A percentile compares a stretch with the other conserved stretches of the same genome.
phyloP scores from a whole-genome alignment of 306 rosid genomes.

The Cotoneaster glaucophyllus region DNA sequence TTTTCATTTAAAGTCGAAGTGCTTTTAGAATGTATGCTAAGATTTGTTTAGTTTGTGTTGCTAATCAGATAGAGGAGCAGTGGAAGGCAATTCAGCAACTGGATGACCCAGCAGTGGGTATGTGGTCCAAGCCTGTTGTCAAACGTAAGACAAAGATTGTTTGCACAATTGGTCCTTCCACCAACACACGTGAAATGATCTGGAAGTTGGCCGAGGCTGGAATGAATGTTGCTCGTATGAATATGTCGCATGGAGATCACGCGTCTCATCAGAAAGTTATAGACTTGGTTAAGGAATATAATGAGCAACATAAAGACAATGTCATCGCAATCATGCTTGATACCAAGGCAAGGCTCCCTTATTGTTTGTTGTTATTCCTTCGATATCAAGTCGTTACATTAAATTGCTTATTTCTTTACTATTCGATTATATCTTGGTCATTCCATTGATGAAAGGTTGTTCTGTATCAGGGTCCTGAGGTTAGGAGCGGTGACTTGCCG shows the following conservation, averaged over 20 bases:
- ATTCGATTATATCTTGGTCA: not conserved
- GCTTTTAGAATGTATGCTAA: not conserved
- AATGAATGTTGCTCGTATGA: slow-evolving; percentile 93
- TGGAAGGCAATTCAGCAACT: slow-evolving; percentile 47
- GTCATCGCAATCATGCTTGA: slow-evolving; percentile 93
- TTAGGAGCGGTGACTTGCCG: slow-evolving; percentile 91
- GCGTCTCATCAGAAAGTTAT: slow-evolving; percentile 95
- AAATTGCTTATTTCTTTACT: not conserved
- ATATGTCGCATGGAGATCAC: slow-evolving; percentile 98
- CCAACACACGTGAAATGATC: slow-evolving; percentile 84
- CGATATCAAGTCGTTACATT: not conserved
- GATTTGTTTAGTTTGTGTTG: not conserved
- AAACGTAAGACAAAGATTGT: slow-evolving; percentile 95
- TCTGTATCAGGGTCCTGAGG: slow-evolving; percentile 77
- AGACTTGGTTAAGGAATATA: slow-evolving; percentile 89
- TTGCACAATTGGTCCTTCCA: slow-evolving; percentile 95
- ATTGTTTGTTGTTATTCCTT: not conserved
- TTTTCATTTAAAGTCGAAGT: not conserved
- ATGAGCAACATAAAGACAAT: slow-evolving; percentile 66
- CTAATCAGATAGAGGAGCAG: slow-evolving; percentile 47
- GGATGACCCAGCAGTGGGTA: slow-evolving; percentile 50
- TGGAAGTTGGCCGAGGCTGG: slow-evolving; percentile 99
- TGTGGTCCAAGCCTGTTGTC: slow-evolving; percentile 82
- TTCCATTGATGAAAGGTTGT: not conserved
- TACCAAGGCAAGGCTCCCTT: slow-evolving; percentile 55